These are phyloP conservation scores for Gamarada debralockiae DNA, from an alignment of 495 filamentous ascomycete genomes.

Conservation along the genomic window DNA sequence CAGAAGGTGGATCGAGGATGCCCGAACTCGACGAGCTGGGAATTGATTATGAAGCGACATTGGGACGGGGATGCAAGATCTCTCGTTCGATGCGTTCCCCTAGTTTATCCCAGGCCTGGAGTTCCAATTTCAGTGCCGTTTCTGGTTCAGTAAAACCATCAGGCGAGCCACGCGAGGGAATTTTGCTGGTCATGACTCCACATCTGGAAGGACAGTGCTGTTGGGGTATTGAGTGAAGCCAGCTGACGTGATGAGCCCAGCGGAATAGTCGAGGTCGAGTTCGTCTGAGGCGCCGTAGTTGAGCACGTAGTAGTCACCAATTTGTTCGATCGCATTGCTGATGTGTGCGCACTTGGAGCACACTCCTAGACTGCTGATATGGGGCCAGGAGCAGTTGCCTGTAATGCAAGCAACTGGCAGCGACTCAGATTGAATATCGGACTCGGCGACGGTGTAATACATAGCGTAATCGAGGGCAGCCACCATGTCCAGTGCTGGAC, in stretches of 20 bases:
- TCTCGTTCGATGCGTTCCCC: no score
- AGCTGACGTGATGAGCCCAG: not conserved
- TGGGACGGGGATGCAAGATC: no score
- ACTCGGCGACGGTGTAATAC: not conserved
- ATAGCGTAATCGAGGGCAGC: not conserved
- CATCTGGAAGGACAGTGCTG: not conserved
- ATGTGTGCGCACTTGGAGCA: slow-evolving; percentile 4
- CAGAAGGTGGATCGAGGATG: no score
- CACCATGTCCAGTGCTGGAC: not conserved
- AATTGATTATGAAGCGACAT: no score
- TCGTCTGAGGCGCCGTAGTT: not conserved
- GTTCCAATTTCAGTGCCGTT: no score
- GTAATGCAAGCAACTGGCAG: not conserved
- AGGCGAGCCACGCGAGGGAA: no score
- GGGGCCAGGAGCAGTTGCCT: slow-evolving; percentile 1
- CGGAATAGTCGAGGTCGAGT: not conserved
- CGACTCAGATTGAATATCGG: not conserved
- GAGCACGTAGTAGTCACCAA: not conserved
- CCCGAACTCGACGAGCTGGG: no score
- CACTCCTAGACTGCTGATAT: slow-evolving; percentile 2
- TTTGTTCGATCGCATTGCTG: not conserved
- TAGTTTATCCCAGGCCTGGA: no score
- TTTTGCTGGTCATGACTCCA: no score
- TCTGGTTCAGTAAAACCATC: no score
- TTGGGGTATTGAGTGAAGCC: not conserved